phyloP scores from a whole-genome alignment of 2,329 filamentous ascomycete genomes.

The Aspergillus tanneri region DNA sequence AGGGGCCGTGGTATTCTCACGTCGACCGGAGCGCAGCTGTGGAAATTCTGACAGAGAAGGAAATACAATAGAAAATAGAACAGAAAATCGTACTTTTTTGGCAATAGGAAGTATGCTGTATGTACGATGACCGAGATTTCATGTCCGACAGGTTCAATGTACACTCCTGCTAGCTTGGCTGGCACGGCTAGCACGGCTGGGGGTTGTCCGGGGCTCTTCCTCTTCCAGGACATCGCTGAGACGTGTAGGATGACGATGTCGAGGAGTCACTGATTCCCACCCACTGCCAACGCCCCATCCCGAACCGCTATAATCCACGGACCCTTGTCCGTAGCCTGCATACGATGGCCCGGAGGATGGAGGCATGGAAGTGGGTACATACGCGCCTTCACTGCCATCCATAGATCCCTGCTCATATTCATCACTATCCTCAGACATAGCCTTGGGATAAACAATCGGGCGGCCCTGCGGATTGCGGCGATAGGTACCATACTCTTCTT shows the following conservation, averaged over 20 bases:
- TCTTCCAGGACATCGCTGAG: slow-evolving; percentile 87
- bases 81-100: slow-evolving; percentile 8
- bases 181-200: slow-evolving; percentile 64
- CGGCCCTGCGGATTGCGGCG: slow-evolving; percentile 61
- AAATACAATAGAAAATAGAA: slow-evolving; percentile 11
- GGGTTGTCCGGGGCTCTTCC: slow-evolving; percentile 70
- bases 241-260: slow-evolving; percentile 82
- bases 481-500: slow-evolving; percentile 70
- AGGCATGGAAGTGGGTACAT: slow-evolving; percentile 25
- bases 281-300: slow-evolving; percentile 65
- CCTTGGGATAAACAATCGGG: slow-evolving; percentile 55
- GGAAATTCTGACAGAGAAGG: neutral
- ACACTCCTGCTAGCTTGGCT: slow-evolving; percentile 47
- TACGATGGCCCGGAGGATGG: slow-evolving; percentile 28
- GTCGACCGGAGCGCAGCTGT: neutral
- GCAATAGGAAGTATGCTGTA: slow-evolving; percentile 7
- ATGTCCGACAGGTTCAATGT: slow-evolving; percentile 22
- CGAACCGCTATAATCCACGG: slow-evolving; percentile 64
- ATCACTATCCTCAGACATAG: slow-evolving; percentile 52
- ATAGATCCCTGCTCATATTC: slow-evolving; percentile 53
- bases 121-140: slow-evolving; percentile 12
- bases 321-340: slow-evolving; percentile 30
- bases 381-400: slow-evolving; percentile 47
- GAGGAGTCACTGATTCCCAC: slow-evolving; percentile 71
- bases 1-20: slow-evolving; percentile 1